Evolutionary conservation across 2,329 filamentous ascomycete genomes (phyloP), one percentile per base, ranked within the genome.

Genomic region (Macroventuria anomochaeta): DNA sequence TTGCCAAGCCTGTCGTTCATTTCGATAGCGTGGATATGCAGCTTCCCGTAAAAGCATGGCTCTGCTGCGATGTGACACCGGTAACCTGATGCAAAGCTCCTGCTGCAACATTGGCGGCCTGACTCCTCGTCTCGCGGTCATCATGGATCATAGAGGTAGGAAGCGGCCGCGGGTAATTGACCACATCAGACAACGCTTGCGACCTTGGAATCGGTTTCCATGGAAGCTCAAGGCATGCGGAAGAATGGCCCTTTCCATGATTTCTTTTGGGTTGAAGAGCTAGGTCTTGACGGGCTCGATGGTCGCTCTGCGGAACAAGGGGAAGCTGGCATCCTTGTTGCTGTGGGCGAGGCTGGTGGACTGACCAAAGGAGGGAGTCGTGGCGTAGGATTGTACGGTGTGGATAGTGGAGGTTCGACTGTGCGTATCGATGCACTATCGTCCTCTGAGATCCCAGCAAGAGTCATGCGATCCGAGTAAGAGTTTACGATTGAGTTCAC

Each of bases 221-320:
- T 5, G 31, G 29, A 37, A n/a, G 12, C 20, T 69, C 59, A 74
- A 13, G 71, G 70, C 44, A 72, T 52, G 23, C 67, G 47, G 34
- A 71, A 55, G 44, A 70, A 67, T 1, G 71, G 68, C 37, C 70
- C 72, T 38, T 58, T 69, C 70, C 71, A 73, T 1, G 61, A 62
- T 43, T 66, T 69, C 34, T 58, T 48, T 13, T 58, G 46, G 7
- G 37, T 23, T 2, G 29, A 49, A 5, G 43, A 40, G n/a, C 23
- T 37, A 1, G 36, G 18, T 37, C 38, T 46, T 6, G 38, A 43
- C 1, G 55, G 46, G 33, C 53, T 61, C 23, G 29, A 37, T 20
- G 49, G 31, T 29, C 29, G 31, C 18, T 55, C 51, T 2, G 41
- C 25, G 15, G 42, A 51, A 15, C 33, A 34, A 12, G 59, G 54